Evolutionary conservation across 2,329 filamentous ascomycete genomes (phyloP), one percentile per base, ranked within the genome.

Genomic region (Nannizziopsis barbatae): DNA sequence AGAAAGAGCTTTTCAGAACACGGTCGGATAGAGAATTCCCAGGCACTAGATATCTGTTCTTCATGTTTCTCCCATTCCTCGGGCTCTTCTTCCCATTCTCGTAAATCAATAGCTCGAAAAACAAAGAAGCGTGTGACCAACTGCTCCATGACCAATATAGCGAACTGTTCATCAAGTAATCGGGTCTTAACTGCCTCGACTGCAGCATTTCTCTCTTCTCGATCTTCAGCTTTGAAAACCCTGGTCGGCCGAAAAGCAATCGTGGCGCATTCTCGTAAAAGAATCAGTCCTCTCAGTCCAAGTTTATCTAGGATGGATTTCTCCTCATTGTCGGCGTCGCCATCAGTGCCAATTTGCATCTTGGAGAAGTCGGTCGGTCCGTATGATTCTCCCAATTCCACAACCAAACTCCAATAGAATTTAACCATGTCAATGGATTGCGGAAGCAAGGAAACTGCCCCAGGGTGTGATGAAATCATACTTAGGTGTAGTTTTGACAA

Each of bases 31-130:
- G 90, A 86, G 71, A 89, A 95, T 60, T 96, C 88, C 76, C 85
- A 96, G 1, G 84, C 86, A 56, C 87, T 85, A 32, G 84, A 81
- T 51, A 86, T 79, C 52, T 83, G 84, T 59, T 93, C 87, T 69
- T 95, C 88, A 58, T 83, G 81, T 55, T 85, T 82, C 64, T 95
- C 90, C 89, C 92, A 98, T 47, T 93, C 88, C 63, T 98, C 87
- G 0, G 90, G 87, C 50, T 95, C 88, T 60, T 93, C 84, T 61
- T 93, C 84, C 92, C 92, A 98, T 50, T 87, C 84, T 53, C 87
- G 81, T 1, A 96, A 76, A 64, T 98, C 92, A 45, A 80, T 80
- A 51, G 84, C 78, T 31, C 87, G 80, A 64, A 96, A 92, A 33
- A 92, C 77, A 62, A 98, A 92, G 56, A 95, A 86, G 57, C 84